Base-by-base conservation (phyloP, 1,139 yeast species). In the Debaryomycetaceae sp. region DNA sequence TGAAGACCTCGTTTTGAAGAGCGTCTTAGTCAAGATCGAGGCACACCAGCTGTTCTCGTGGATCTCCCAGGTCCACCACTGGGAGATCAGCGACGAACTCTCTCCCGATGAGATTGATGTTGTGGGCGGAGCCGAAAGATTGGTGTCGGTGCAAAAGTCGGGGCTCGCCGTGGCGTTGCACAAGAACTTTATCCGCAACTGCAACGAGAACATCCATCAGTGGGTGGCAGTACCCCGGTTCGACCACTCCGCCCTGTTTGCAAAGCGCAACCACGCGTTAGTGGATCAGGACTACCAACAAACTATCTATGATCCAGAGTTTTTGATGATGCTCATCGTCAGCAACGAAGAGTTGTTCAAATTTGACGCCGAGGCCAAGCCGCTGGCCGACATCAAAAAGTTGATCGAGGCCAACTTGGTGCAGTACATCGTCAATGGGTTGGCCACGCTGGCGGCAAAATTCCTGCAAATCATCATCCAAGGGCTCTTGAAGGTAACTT, bases 261-360 rank as follows among this genome's bases (percentile, higher is more conserved):
- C 35, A 23, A 18, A 35, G 2, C 25, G 30, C 2, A 44, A 39
- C 21, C 26, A 35, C 4, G 35, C 43, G 30, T 30, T 34, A 27
- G 35, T 48, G 3, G 40, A 44, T 14, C 51, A 46, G 25, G 35
- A 35, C 5, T 39, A 44, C 26, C 41, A 42, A 5, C 38, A 48
- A 4, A 53, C 62, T 1, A 41, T 56, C 2, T 83, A 83, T 46
- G 89, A 83, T 47, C 66, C 76, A 16, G 75, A 78, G 41, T 80
- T 83, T 41, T 45, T 83, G 18, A 46, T 78, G 42, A 58, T 82
- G 40, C 49, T 78, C 39, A 54, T 77, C 10, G 50, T 80, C 24
- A 79, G 78, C 48, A 80, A 77, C 44, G 77, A 73, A 4, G 88
- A 82, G 37, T 58, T 82, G 26, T 68, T 81, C 35, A 53, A 55